phyloP scores from a whole-genome alignment of 2,329 filamentous ascomycete species.

The Alternaria sp. region DNA sequence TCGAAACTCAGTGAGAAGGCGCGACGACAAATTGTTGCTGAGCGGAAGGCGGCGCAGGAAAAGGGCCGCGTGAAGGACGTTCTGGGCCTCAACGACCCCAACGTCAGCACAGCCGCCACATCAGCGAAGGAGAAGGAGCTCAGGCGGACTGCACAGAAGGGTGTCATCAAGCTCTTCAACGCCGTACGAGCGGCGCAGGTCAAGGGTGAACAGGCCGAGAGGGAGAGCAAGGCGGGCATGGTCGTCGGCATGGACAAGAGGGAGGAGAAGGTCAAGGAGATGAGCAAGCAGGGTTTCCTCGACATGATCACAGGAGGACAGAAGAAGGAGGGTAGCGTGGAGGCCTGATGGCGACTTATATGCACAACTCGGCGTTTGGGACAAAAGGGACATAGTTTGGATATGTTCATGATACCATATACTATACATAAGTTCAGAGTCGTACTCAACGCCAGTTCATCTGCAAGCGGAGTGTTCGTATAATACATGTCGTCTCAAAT shows the following conservation, averaged over 20 bases:
- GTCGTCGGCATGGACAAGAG: conserved; percentile 79
- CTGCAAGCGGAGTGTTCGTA: conserved; percentile 23
- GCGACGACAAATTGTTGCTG: conserved; percentile 75
- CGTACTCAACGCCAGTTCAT: conserved; percentile 11
- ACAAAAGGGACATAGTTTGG: background rate
- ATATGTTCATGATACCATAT: conserved; percentile 20
- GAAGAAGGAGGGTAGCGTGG: conserved; percentile 43
- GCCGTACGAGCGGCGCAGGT: conserved; percentile 92
- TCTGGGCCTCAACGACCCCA: conserved; percentile 65
- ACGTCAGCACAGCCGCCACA: conserved; percentile 58
- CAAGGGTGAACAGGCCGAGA: conserved; percentile 79
- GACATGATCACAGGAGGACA: conserved; percentile 76
- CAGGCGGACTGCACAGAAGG: conserved; percentile 86
- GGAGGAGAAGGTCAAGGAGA: conserved; percentile 89
- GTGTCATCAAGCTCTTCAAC: conserved; percentile 96
- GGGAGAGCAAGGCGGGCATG: conserved; percentile 71
- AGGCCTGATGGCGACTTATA: conserved; percentile 6
- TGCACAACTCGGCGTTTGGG: background rate
- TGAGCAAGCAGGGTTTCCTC: conserved; percentile 96
- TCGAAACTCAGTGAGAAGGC: conserved; percentile 82
- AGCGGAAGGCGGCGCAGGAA: conserved; percentile 79
- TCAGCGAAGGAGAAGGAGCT: conserved; percentile 78
- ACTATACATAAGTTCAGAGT: conserved; percentile 14
- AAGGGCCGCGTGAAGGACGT: conserved; percentile 91
- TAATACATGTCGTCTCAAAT: conserved; percentile 15